Conservation (phyloP, 2,329 filamentous ascomycete genomes). For the Pseudocercospora musae region DNA sequence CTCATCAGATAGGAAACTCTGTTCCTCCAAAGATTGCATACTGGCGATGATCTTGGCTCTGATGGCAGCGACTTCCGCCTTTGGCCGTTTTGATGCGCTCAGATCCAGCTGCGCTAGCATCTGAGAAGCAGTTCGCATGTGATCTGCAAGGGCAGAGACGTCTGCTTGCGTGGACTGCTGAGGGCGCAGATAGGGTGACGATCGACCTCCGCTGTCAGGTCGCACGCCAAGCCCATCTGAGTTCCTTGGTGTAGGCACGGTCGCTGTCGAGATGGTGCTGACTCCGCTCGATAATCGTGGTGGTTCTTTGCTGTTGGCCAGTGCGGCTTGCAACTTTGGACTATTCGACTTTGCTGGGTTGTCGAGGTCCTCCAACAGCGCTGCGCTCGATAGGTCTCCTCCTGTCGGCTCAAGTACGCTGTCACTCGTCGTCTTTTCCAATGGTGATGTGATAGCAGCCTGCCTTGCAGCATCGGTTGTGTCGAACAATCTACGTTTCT, state of each 20-base stretch:
- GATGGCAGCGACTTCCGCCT: constrained; percentile 77
- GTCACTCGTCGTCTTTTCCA: constrained; percentile 52
- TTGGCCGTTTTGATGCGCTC: constrained; percentile 75
- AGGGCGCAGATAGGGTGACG: constrained; percentile 50
- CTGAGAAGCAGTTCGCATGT: constrained; percentile 83
- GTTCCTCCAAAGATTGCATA: constrained; percentile 83
- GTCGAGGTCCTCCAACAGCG: constrained; percentile 58
- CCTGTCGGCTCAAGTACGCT: constrained; percentile 81
- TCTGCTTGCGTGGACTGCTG: constrained; percentile 69
- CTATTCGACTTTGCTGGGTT: constrained; percentile 46
- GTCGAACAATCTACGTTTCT: constrained; percentile 51
- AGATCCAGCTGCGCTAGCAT: constrained; percentile 82
- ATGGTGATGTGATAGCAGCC: constrained; percentile 41
- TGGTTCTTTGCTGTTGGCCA: constrained; percentile 30
- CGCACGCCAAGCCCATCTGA: constrained; percentile 61
- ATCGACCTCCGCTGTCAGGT: constrained; percentile 66
- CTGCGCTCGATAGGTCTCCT: constrained; percentile 73
- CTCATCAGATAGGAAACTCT: constrained; percentile 75
- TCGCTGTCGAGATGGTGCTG: constrained; percentile 58
- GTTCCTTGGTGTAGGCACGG: constrained; percentile 63
- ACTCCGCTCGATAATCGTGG: constrained; percentile 61
- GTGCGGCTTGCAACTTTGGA: constrained; percentile 17
- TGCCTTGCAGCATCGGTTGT: constrained; percentile 60
- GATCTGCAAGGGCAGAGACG: constrained; percentile 76
- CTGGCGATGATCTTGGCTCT: constrained; percentile 83